A percentile compares a stretch with the other conserved stretches of the same genome.
phyloP scores from a whole-genome alignment of 805 yeast genomes.

The Limtongozyma cylindracea region DNA sequence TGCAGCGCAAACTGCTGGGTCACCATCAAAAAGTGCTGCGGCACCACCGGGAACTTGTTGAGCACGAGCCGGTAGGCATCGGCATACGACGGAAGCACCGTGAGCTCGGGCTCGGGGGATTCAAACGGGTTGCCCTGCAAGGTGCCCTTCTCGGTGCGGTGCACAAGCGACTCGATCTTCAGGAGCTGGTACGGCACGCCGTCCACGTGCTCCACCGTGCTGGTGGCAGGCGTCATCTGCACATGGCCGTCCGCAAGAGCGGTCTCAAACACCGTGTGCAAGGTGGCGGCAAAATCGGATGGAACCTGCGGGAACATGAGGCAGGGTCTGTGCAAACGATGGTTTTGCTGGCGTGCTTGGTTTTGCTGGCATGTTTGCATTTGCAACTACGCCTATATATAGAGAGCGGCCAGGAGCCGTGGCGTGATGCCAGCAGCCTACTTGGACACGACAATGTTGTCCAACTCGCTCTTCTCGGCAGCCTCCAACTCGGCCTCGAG shows the following conservation, averaged over 20 bases:
- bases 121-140: constrained; percentile 43
- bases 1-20: constrained; percentile 58
- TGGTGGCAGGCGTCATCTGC: no score
- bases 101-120: constrained; percentile 53
- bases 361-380: no score
- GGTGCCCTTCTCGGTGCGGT: constrained; percentile 14
- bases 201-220: constrained; percentile 1
- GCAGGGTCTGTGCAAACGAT: no score
- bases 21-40: constrained; percentile 55
- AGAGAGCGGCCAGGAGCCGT: no score
- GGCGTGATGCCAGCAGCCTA: no score
- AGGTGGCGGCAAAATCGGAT: no score
- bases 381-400: no score
- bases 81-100: constrained; percentile 24
- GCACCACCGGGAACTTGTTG: constrained; percentile 71
- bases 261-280: no score
- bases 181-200: constrained; percentile 4
- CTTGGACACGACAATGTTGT: constrained; percentile 37
- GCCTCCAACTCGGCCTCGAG: constrained; percentile 89
- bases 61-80: constrained; percentile 36
- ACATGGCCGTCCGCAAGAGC: no score
- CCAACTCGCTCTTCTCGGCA: constrained; percentile 68
- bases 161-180: constrained; percentile 10
- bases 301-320: no score
- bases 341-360: no score